These are phyloP conservation scores for Aspergillus bertholletiae DNA, from an alignment of 495 filamentous ascomycete species.

Conservation along the genomic window DNA sequence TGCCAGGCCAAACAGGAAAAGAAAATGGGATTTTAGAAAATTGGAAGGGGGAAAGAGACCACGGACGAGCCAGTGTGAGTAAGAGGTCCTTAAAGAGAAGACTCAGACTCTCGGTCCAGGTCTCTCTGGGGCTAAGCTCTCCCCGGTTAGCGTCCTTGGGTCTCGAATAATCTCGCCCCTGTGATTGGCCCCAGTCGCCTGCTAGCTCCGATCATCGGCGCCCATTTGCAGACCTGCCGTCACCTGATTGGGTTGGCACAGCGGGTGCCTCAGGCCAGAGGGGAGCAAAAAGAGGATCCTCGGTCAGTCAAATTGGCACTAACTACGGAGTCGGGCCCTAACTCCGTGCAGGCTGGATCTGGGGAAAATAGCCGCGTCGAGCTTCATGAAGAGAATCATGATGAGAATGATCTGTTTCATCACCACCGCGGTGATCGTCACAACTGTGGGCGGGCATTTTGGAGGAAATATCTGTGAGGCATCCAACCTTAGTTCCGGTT, in stretches of 20 bases:
- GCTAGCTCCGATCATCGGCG: slow-evolving; percentile 35
- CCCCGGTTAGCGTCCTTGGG: slow-evolving; percentile 16
- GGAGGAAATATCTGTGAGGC: too few relatives aligned
- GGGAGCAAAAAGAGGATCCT: background rate
- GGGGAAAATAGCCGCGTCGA: too few relatives aligned
- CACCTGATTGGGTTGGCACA: slow-evolving; percentile 1
- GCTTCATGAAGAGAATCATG: too few relatives aligned
- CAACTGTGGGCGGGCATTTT: too few relatives aligned
- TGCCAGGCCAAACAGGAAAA: slow-evolving; percentile 26
- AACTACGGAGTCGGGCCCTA: background rate
- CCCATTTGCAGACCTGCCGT: background rate
- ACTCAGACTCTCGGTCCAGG: slow-evolving; percentile 13
- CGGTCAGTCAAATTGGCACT: background rate
- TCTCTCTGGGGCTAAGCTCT: slow-evolving; percentile 4
- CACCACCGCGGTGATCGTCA: too few relatives aligned
- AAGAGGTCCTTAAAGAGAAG: slow-evolving; percentile 17
- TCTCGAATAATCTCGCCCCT: slow-evolving; percentile 22
- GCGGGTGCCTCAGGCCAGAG: background rate
- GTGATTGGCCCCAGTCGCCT: slow-evolving; percentile 24
- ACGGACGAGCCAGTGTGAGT: slow-evolving; percentile 11
- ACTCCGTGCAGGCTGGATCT: background rate
- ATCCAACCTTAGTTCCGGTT: too few relatives aligned
- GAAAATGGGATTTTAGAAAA: slow-evolving; percentile 21
- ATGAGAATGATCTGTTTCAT: too few relatives aligned
- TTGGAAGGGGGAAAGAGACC: slow-evolving; percentile 26